Evolutionary conservation across 768 basidiomycete genomes (phyloP).

Genomic region (Hypsizygus marmoreus): DNA sequence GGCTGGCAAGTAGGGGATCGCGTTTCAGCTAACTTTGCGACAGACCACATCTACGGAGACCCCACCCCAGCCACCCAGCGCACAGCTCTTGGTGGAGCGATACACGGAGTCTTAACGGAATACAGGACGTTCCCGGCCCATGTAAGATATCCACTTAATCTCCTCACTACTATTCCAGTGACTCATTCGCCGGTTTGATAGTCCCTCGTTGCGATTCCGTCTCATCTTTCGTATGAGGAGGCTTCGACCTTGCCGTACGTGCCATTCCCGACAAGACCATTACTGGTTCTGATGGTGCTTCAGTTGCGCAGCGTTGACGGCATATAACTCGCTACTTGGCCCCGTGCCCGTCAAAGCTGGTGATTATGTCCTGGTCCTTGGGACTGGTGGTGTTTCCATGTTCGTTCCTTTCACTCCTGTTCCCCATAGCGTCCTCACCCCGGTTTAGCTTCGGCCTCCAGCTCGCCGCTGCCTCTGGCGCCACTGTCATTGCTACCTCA

Average conservation of each 20-base stretch:
- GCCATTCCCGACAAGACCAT: no score
- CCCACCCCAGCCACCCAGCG: constrained; percentile 29
- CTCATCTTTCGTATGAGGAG: constrained; percentile 62
- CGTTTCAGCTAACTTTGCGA: constrained; percentile 53
- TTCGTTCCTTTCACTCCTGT: constrained; percentile 20
- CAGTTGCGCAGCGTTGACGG: constrained; percentile 63
- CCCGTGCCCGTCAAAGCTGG: constrained; percentile 56
- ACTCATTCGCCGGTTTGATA: constrained; percentile 17
- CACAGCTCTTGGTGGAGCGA: constrained; percentile 45
- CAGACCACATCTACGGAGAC: constrained; percentile 51
- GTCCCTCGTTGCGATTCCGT: constrained; percentile 54
- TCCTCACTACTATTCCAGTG: not conserved
- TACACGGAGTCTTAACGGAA: constrained; percentile 55
- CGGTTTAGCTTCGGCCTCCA: constrained; percentile 52
- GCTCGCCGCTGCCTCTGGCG: constrained; percentile 63
- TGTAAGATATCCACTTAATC: constrained; percentile 22
- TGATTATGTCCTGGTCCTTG: constrained; percentile 56
- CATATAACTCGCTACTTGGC: constrained; percentile 61
- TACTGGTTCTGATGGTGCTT: not conserved
- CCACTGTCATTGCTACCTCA: constrained; percentile 66
- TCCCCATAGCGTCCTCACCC: not conserved
- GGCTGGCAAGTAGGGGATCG: constrained; percentile 58
- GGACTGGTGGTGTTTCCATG: constrained; percentile 61
- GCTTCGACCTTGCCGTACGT: constrained; percentile 63
- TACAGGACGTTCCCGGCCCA: constrained; percentile 51